These are phyloP conservation scores for Euphrasia confusa DNA, from an alignment of 257 asterid genomes.

Conservation along the genomic window DNA sequence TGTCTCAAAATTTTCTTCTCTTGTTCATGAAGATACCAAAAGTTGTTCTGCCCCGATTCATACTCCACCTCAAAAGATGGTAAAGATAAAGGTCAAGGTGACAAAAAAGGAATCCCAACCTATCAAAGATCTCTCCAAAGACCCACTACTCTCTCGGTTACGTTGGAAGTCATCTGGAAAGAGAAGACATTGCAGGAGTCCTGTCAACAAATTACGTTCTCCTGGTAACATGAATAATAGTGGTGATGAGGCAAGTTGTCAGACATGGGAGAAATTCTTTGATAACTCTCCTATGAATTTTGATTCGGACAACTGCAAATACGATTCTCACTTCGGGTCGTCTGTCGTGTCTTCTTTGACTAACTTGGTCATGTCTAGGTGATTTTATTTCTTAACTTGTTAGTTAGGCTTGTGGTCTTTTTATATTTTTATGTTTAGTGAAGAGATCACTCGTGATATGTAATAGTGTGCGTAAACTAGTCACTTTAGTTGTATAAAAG, in stretches of 20 bases:
- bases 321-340: slow-evolving; percentile 41
- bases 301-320: slow-evolving; percentile 63
- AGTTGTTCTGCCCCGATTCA: not conserved
- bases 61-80: slow-evolving; percentile 10
- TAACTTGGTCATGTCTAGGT: slow-evolving; percentile 71
- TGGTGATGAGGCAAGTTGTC: slow-evolving; percentile 25
- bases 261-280: slow-evolving; percentile 29
- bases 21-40: not conserved
- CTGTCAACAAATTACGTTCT: slow-evolving; percentile 32
- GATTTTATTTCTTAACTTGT: slow-evolving; percentile 21
- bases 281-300: slow-evolving; percentile 37
- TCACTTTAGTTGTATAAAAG: slow-evolving; percentile 17
- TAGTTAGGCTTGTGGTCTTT: not conserved
- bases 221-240: slow-evolving; percentile 9
- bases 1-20: slow-evolving; percentile 26
- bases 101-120: slow-evolving; percentile 10
- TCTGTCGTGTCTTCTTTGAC: slow-evolving; percentile 41
- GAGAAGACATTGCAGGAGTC: slow-evolving; percentile 51
- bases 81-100: slow-evolving; percentile 16
- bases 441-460: slow-evolving; percentile 14
- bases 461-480: not conserved
- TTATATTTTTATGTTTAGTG: slow-evolving; percentile 15
- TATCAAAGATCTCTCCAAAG: slow-evolving; percentile 50
- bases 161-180: slow-evolving; percentile 68
- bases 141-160: slow-evolving; percentile 37